phyloP scores from a whole-genome alignment of 441 rosid genomes.

The Melastoma candidum region DNA sequence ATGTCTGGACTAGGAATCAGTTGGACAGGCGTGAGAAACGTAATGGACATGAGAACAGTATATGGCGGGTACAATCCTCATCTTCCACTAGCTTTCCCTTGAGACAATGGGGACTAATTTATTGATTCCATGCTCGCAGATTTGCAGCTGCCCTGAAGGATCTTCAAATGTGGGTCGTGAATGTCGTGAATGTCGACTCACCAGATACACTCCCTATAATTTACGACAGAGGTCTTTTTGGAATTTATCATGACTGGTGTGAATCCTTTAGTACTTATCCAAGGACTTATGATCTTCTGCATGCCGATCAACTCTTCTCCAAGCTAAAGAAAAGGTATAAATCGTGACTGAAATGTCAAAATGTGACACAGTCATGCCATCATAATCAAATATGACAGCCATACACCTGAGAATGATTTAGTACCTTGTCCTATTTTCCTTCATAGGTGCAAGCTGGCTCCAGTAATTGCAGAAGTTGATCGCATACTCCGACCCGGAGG shows the following conservation, averaged over 20 bases:
- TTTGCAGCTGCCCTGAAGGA: constrained; percentile 87
- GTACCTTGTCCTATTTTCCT: not conserved
- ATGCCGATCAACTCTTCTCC: constrained; percentile 96
- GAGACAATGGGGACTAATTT: too few relatives aligned
- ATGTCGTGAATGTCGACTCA: constrained; percentile 65
- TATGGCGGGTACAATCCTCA: constrained; percentile 62
- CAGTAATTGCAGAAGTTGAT: constrained; percentile 84
- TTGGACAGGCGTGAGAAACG: constrained; percentile 74
- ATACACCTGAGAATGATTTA: not conserved
- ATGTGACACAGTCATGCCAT: not conserved
- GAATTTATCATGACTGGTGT: constrained; percentile 94
- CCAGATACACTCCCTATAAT: constrained; percentile 92
- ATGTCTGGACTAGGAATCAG: constrained; percentile 72
- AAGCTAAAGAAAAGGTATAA: constrained; percentile 50
- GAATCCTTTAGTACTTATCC: constrained; percentile 96
- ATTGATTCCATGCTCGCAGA: constrained; percentile 22
- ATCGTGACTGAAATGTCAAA: too few relatives aligned
- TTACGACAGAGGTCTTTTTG: constrained; percentile 80
- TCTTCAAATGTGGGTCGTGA: constrained; percentile 69
- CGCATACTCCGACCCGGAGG: constrained; percentile 91
- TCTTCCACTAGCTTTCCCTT: not conserved
- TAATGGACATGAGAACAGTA: constrained; percentile 95
- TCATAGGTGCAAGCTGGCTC: constrained; percentile 67
- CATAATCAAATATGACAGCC: not conserved
- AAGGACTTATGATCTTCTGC: constrained; percentile 74